These are phyloP conservation scores for Taxillus chinensis DNA, from an alignment of 164 flowering plant genomes.

Conservation along the genomic window DNA sequence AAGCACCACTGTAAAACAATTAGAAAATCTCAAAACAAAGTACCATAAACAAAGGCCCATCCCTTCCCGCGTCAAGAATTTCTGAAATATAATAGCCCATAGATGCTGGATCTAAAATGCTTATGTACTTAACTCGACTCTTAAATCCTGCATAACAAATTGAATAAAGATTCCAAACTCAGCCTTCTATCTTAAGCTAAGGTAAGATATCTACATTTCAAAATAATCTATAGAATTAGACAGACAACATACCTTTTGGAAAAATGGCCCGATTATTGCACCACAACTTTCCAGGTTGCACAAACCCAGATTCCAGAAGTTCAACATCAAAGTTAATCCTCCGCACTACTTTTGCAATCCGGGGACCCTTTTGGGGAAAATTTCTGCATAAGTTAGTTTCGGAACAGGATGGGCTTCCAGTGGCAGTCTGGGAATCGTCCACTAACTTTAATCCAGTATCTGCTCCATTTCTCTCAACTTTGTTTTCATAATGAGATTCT, in stretches of 20 bases:
- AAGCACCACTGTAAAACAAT: too few species aligned
- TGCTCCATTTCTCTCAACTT: conserved; percentile 18
- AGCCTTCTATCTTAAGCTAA: too few species aligned
- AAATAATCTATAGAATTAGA: neutral
- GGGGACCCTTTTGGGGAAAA: conserved; percentile 77
- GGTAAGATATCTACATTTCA: too few species aligned
- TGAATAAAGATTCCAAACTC: too few species aligned
- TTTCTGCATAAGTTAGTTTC: conserved; percentile 45
- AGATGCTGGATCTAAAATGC: conserved; percentile 60
- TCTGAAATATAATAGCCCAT: conserved; percentile 73
- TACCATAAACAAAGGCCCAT: conserved; percentile 86
- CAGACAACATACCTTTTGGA: conserved; percentile 60
- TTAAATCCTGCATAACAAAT: conserved; percentile 56
- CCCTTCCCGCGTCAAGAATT: conserved; percentile 64
- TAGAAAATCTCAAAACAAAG: neutral
- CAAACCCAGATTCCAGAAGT: conserved; percentile 66
- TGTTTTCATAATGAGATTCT: conserved; percentile 20
- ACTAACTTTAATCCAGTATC: conserved; percentile 16
- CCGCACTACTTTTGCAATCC: conserved; percentile 84
- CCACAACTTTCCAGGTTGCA: conserved; percentile 65
- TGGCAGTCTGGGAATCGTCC: conserved; percentile 17
- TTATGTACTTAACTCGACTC: conserved; percentile 76
- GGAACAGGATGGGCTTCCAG: conserved; percentile 27
- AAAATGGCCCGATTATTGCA: conserved; percentile 67
- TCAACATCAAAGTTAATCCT: conserved; percentile 73